Percentiles rank a stretch among this genome's conserved stretches.
Conservation (phyloP, 2,329 filamentous ascomycete species). For the Pyrenochaeta sp. region DNA sequence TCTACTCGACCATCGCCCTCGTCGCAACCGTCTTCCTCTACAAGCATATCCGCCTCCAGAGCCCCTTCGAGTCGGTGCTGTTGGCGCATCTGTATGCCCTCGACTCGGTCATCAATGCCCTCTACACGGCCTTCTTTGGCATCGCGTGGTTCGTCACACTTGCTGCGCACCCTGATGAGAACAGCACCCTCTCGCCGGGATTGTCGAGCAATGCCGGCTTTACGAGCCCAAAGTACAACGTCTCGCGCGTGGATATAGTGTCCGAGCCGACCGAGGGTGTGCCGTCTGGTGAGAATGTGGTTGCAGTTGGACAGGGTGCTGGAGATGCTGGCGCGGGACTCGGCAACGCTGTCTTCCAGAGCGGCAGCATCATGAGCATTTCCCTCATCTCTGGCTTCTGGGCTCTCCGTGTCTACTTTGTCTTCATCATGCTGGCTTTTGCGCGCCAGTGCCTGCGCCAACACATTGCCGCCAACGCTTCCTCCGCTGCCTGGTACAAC, state of each 20-base stretch:
- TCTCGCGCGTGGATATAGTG: constrained; percentile 63
- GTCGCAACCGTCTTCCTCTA: constrained; percentile 72
- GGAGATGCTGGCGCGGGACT: constrained; percentile 54
- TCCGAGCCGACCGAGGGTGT: constrained; percentile 56
- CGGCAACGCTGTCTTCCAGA: constrained; percentile 70
- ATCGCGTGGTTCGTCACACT: constrained; percentile 86
- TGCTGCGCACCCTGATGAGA: constrained; percentile 60
- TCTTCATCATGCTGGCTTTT: constrained; percentile 82
- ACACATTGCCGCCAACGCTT: constrained; percentile 62
- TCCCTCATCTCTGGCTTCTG: constrained; percentile 77
- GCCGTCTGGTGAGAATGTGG: constrained; percentile 59
- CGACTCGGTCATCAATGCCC: constrained; percentile 81
- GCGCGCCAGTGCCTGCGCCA: constrained; percentile 78
- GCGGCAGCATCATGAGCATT: constrained; percentile 77
- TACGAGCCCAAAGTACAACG: constrained; percentile 68
- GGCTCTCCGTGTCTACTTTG: constrained; percentile 80
- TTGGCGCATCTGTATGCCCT: constrained; percentile 86
- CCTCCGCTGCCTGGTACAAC: constrained; percentile 52
- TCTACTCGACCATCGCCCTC: constrained; percentile 81
- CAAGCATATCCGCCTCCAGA: constrained; percentile 80
- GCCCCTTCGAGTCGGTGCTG: constrained; percentile 78
- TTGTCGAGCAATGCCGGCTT: constrained; percentile 71
- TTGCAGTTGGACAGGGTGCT: constrained; percentile 54
- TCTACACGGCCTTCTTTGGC: constrained; percentile 83
- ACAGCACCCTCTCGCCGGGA: constrained; percentile 54